Evolutionary conservation across 2,329 filamentous ascomycete species (phyloP).

Genomic region (Ascochyta clinopodiicola): DNA sequence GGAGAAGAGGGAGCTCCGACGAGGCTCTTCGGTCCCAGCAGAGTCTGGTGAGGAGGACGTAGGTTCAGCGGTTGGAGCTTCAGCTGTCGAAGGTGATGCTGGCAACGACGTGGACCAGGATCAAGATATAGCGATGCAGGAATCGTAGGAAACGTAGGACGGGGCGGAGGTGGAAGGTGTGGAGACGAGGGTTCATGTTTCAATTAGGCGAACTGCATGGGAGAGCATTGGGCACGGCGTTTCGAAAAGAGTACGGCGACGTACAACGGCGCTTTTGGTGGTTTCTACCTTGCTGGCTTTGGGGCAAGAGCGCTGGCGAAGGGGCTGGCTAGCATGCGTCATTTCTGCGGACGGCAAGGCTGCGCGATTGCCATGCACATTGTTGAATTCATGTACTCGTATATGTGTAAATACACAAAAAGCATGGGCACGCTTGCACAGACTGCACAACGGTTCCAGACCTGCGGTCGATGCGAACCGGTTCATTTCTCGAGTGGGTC

Average conservation of each 20-base stretch:
- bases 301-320: not conserved
- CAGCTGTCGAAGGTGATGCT: constrained; percentile 31
- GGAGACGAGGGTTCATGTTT: constrained; percentile 17
- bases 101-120: constrained; percentile 30
- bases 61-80: constrained; percentile 14
- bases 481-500: constrained; percentile 20
- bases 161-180: constrained; percentile 7
- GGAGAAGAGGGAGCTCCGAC: constrained; percentile 27
- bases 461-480: constrained; percentile 13
- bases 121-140: constrained; percentile 44
- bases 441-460: constrained; percentile 20
- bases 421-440: constrained; percentile 16
- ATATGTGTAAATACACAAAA: constrained; percentile 19
- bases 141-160: constrained; percentile 23
- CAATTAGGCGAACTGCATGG: constrained; percentile 27
- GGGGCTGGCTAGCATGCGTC: not conserved
- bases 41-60: constrained; percentile 13
- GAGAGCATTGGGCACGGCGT: constrained; percentile 37
- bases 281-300: not conserved
- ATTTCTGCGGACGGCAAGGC: not conserved
- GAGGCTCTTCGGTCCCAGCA: constrained; percentile 3
- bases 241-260: constrained; percentile 24
- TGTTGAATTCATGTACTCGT: not conserved
- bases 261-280: constrained; percentile 18
- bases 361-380: not conserved